Base-by-base conservation (phyloP, 2,329 filamentous ascomycete genomes). In the Lachnellula occidentalis region DNA sequence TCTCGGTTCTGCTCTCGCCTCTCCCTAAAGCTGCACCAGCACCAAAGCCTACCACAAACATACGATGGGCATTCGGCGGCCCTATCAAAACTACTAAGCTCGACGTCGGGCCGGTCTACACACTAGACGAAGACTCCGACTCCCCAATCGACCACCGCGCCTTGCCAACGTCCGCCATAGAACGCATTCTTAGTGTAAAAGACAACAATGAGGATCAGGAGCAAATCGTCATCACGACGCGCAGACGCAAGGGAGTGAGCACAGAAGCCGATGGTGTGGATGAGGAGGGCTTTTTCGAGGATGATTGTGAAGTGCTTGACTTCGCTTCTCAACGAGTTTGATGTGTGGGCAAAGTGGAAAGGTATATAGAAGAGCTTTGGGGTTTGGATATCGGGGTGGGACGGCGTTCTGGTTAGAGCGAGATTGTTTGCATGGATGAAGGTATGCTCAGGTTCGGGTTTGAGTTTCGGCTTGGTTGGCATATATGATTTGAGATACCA, bases 241-340 rank as follows among this genome's bases (percentile, higher is more conserved):
- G 90, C 57, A 78, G 88, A 50, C 82, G 88, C 56, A 81, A 82
- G 64, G 82, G 79, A 41, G 74, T 76, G 39, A 77, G 75, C 49
- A 76, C 79, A 50, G 70, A 75, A 31, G 68, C 71, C 39, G 60
- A 56, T 19, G 70, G 68, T 46, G 84, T 85, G 45, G 87, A 89
- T 54, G 84, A 86, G 53, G 81, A 82, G 51, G 87, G 87, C 2
- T 95, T 95, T 71, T 95, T 95, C 65, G 91, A 96, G 72, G 90
- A 96, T 68, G 91, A 95, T 67, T 94, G 89, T 63, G 90, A 95
- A 69, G 88, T 96, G 54, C 79, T 95, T 59, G 90, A 95, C 73
- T 95, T 94, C 79, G 88, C 90, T 22, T 82, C 84, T 64, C 82
- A 86, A 71, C 74, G 82, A 68, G 82, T 85, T 34, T 86, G 53